Base-by-base conservation (phyloP, 2,329 filamentous ascomycete species). In the Botryotinia convoluta region DNA sequence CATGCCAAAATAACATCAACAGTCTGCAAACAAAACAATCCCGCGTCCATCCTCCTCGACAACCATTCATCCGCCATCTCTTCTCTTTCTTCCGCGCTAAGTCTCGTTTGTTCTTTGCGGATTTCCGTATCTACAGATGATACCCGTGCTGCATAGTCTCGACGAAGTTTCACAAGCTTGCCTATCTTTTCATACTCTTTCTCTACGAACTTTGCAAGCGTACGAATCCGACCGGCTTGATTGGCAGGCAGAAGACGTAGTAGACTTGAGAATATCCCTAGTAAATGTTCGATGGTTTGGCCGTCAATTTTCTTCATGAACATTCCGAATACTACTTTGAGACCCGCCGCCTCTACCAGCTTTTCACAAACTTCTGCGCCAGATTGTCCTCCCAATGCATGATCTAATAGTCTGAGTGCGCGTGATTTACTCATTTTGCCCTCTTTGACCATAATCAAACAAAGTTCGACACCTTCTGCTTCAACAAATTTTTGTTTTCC, bases 151-250 rank as follows among this genome's bases (percentile, higher is more conserved):
- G 88, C 87, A 80, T 94, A 97, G 20, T 93, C 91, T 65, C 89
- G 84, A 59, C 95, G 88, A 65, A 98, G 82, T 74, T 87, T 85
- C 51, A 97, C 82, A 7, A 98, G 85, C 80, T 91, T 93, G 9
- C 81, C 84, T 54, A 94, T 89, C 85, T 98, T 98, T 77, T 91
- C 93, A 81, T 97, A 97, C 76, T 97, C 91, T 80, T 94, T 97
- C 82, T 99, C 96, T 29, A 97, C 92, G 79, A 98, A 98, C 80
- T 99, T 99, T 65, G 95, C 95, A 6, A 98, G 87, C 0, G 92
- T 88, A 6, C 96, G 89, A 77, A 98, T 97, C 9, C 96, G 89
- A 45, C 91, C 87, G 0, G 93, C 86, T 1, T 93, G 94, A 45
- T 93, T 89, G 26, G 90, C 92, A 0, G 95, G 94, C 1, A 99